Conservation (phyloP, 2,329 filamentous ascomycete species). For the Pestalotiopsis sp. region DNA sequence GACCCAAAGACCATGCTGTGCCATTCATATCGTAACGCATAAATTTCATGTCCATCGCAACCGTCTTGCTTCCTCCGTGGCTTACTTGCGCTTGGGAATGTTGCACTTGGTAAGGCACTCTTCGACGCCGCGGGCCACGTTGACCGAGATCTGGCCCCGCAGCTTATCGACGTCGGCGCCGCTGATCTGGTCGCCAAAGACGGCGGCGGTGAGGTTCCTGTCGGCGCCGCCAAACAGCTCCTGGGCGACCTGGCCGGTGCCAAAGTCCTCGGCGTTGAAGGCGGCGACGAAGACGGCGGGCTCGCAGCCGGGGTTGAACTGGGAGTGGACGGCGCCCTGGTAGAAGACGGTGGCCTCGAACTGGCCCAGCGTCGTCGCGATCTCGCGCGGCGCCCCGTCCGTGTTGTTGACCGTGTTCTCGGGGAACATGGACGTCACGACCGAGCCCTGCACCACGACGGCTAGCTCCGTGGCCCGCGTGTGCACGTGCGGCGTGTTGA, state of each 20-base stretch:
- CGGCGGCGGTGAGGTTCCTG: slow-evolving; percentile 46
- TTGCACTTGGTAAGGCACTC: slow-evolving; percentile 52
- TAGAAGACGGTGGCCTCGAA: slow-evolving; percentile 57
- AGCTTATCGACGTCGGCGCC: slow-evolving; percentile 47
- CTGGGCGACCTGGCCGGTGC: slow-evolving; percentile 51
- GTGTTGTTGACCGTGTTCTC: slow-evolving; percentile 50
- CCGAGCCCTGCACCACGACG: slow-evolving; percentile 48
- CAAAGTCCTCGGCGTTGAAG: slow-evolving; percentile 53
- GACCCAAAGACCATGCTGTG: not conserved
- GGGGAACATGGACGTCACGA: slow-evolving; percentile 54
- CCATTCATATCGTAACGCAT: not conserved
- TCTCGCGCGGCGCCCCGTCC: slow-evolving; percentile 36
- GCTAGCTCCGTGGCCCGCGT: slow-evolving; percentile 56
- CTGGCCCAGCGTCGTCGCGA: slow-evolving; percentile 37
- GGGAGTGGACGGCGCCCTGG: slow-evolving; percentile 55
- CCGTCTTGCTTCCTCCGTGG: not conserved
- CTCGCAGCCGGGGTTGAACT: slow-evolving; percentile 57
- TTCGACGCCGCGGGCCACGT: slow-evolving; percentile 54
- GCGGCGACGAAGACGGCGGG: slow-evolving; percentile 51
- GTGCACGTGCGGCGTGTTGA: slow-evolving; percentile 60
- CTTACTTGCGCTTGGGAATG: slow-evolving; percentile 23
- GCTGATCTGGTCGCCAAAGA: slow-evolving; percentile 46
- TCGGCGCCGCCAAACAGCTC: slow-evolving; percentile 47
- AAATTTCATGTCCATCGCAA: not conserved
- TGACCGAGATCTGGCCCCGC: slow-evolving; percentile 43